Evolutionary conservation across 2,329 filamentous ascomycete genomes (phyloP), one percentile per base, ranked within the genome.

Genomic region (Harringtonia lauricola): DNA sequence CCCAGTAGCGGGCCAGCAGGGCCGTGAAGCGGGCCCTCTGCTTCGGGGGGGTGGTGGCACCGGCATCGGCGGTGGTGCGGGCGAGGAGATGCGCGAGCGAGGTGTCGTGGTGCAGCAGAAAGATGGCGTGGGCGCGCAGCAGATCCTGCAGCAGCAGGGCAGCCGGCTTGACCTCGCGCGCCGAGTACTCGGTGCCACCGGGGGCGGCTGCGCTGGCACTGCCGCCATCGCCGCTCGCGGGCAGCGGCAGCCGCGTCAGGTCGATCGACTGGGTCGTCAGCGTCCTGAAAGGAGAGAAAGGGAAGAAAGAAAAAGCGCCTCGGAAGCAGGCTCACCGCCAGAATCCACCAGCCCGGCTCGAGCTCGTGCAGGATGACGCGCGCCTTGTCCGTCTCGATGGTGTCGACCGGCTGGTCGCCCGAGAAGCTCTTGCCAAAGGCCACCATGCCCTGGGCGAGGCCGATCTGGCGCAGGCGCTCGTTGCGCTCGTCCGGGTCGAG

Each of bases 361-460:
- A 98, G 65, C 66, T 98, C 88, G 55, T 87, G 79, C 36, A 95
- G 66, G 29, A 96, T 72, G 29, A 95, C 81, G 28, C 89, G 77
- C 40, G 83, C 80, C 66, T 86, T 92, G 55, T 95, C 86, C 1
- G 92, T 96, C 57, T 98, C 92, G 47, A 98, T 81, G 10, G 80
- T 79, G 55, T 95, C 86, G 33, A 95, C 76, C 2, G 85, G 62
- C 52, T 81, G 72, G 47, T 81, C 86, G 48, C 78, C 74, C 2
- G 89, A 84, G 63, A 98, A 98, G 55, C 81, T 89, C 58, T 81
- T 83, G 55, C 86, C 85, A 65, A 98, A 98, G 59, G 81, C 85
- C 47, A 94, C 83, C 83, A 96, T 95, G 59, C 89, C 92, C 66
- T 98, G 92, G 34, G 92, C 92, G 50, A 98, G 77, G 31, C 92